These are phyloP conservation scores for Epicoccum nigrum DNA, from an alignment of 2,329 filamentous ascomycete genomes.

Conservation along the genomic window DNA sequence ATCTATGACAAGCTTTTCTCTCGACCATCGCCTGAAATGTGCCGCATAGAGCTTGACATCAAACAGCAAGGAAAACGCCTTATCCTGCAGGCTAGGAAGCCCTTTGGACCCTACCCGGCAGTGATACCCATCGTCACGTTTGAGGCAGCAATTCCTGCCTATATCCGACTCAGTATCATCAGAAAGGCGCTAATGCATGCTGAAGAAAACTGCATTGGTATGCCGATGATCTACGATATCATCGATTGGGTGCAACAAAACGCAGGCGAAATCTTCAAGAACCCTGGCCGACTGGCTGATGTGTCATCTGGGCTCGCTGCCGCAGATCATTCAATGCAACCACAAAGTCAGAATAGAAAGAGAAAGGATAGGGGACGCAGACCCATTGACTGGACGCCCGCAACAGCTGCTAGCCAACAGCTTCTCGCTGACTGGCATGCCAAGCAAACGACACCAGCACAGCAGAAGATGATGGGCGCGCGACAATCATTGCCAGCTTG, in stretches of 20 bases:
- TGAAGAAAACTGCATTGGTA: conserved; percentile 72
- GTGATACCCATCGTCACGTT: conserved; percentile 72
- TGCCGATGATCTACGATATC: conserved; percentile 89
- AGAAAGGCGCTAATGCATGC: conserved; percentile 77
- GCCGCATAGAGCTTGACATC: conserved; percentile 70
- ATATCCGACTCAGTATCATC: conserved; percentile 89
- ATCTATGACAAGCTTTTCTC: conserved; percentile 74
- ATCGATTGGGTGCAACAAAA: conserved; percentile 91
- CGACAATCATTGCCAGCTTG: conserved; percentile 84
- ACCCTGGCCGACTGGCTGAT: conserved; percentile 81
- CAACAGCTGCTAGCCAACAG: conserved; percentile 63
- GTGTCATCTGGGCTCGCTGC: conserved; percentile 76
- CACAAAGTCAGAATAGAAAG: conserved; percentile 21
- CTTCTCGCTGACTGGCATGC: conserved; percentile 69
- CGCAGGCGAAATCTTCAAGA: conserved; percentile 79
- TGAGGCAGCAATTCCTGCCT: conserved; percentile 75
- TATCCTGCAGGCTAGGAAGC: conserved; percentile 70
- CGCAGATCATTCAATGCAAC: conserved; percentile 46
- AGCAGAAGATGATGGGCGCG: conserved; percentile 76
- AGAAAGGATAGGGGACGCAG: conserved; percentile 46
- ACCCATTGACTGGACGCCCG: conserved; percentile 68
- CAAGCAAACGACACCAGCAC: conserved; percentile 67
- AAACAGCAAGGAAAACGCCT: conserved; percentile 54
- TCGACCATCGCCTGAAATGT: conserved; percentile 66
- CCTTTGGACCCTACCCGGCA: conserved; percentile 72